Evolutionary conservation across 2,329 filamentous ascomycete genomes (phyloP), one percentile per base, ranked within the genome.

Genomic region (Colletotrichum destructivum): DNA sequence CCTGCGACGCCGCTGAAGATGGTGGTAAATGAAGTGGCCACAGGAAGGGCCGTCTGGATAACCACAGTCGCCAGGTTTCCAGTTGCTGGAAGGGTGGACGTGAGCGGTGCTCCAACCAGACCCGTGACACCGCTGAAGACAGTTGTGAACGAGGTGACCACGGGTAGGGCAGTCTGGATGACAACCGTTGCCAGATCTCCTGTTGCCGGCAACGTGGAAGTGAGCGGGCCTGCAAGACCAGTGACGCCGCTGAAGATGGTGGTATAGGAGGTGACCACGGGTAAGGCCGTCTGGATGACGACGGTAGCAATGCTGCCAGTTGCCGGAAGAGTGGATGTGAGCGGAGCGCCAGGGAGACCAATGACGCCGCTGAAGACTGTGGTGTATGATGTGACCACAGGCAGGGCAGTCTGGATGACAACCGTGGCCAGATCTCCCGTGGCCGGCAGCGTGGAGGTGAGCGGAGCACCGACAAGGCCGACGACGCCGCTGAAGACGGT

Each of bases 401-500:
- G 61, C 2, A 54, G 61, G 1, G 61, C 61, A 11, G 61, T 63
- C 61, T 63, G 47, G 15, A 63, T 31, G 2, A 55, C 15, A 2
- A 63, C 61, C 0, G 61, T 55, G 1, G 52, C 52, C 11, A 55
- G 8, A 4, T 2, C n/a, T 0, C 26, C 26, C 6, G 13, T 23
- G 3, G 44, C 31, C 3, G 62, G 62, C 2, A 57, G 15, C 16
- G 62, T 65, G 2, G n/a, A n/a, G 1, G 54, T 65, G 18, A 35
- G 7, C 5, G 62, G 44, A 0, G 31, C 31, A 2, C 42, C 62
- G 5, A 31, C 8, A 13, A 66, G 47, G 16, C 40, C 62, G 1
- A 40, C 16, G 3, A 64, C 18, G 8, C 62, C 62, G 1, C 18
- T 12, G 16, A 52, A 44, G 2, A 64, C 4, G 2, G 62, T 64